Evolutionary conservation across 192 early-diverging fungal species (phyloP).

Genomic region (Mortierella antarctica): DNA sequence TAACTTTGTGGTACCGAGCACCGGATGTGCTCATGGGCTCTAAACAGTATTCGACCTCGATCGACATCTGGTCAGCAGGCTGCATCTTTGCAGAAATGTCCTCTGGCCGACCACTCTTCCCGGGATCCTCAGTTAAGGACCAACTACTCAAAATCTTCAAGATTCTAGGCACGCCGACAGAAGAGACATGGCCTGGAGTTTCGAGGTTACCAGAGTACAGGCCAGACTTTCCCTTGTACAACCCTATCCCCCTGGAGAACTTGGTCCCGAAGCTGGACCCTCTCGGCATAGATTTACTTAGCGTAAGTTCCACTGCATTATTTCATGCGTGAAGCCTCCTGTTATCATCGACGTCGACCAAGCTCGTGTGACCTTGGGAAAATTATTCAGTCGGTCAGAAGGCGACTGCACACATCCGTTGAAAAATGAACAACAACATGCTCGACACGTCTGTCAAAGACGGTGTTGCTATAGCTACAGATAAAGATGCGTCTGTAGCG

Average conservation of each 20-base stretch:
- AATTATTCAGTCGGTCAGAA: too few species aligned
- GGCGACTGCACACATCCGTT: too few species aligned
- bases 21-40: conserved; percentile 92
- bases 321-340: not conserved
- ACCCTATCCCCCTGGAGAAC: conserved; percentile 75
- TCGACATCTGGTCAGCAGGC: conserved; percentile 90
- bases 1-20: conserved; percentile 89
- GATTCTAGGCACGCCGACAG: conserved; percentile 84
- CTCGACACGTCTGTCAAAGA: too few species aligned
- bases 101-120: conserved; percentile 90
- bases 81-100: conserved; percentile 94
- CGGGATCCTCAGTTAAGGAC: conserved; percentile 88
- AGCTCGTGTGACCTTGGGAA: too few species aligned
- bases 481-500: too few species aligned
- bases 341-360: too few species aligned
- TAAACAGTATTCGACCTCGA: conserved; percentile 87
- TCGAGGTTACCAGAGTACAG: conserved; percentile 91
- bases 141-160: conserved; percentile 94
- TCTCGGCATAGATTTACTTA: conserved; percentile 87
- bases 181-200: conserved; percentile 87
- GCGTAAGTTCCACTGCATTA: conserved; percentile 52
- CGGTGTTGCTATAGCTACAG: too few species aligned
- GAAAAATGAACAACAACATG: too few species aligned
- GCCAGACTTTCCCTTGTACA: conserved; percentile 81
- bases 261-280: conserved; percentile 87